Percentiles rank a stretch among this genome's conserved stretches.
Conservation (phyloP, 176 grass and related monocot genomes). For the Luzula sylvatica region DNA sequence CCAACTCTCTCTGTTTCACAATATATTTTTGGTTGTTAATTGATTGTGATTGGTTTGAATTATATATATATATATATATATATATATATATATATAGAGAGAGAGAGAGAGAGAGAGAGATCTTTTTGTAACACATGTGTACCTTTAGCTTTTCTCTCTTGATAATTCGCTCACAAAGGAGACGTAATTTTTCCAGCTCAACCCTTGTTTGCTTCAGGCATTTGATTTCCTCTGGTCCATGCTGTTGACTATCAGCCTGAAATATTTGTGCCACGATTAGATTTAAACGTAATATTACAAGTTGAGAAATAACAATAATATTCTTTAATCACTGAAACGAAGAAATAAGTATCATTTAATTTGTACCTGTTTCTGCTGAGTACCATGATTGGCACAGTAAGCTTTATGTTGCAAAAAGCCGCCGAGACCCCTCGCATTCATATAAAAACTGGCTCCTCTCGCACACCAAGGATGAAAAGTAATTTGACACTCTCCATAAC, state of each 20-base stretch:
- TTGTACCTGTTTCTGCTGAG: constrained; percentile 63
- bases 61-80: background rate
- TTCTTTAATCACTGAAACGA: background rate
- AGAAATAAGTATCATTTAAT: constrained; percentile 9
- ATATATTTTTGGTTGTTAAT: constrained; percentile 4
- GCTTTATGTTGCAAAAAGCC: constrained; percentile 51
- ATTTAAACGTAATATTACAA: constrained; percentile 19
- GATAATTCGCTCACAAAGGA: constrained; percentile 95
- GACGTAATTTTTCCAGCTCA: constrained; percentile 83
- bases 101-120: too few species aligned
- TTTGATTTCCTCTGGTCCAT: constrained; percentile 71
- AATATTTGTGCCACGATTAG: constrained; percentile 15
- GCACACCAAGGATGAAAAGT: constrained; percentile 92
- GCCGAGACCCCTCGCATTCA: constrained; percentile 65
- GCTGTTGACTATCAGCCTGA: constrained; percentile 58
- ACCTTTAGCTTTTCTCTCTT: constrained; percentile 98
- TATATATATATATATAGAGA: too few species aligned
- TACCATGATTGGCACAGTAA: constrained; percentile 75
- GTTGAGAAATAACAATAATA: background rate
- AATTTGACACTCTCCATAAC: constrained; percentile 40
- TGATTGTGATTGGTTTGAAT: too few species aligned
- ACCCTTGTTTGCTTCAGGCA: constrained; percentile 86
- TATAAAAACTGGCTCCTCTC: constrained; percentile 77
- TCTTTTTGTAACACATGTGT: too few species aligned
- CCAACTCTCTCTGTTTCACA: constrained; percentile 51